These are phyloP conservation scores for Raddia guianensis DNA, from an alignment of 176 grass and related monocot species.

Conservation along the genomic window DNA sequence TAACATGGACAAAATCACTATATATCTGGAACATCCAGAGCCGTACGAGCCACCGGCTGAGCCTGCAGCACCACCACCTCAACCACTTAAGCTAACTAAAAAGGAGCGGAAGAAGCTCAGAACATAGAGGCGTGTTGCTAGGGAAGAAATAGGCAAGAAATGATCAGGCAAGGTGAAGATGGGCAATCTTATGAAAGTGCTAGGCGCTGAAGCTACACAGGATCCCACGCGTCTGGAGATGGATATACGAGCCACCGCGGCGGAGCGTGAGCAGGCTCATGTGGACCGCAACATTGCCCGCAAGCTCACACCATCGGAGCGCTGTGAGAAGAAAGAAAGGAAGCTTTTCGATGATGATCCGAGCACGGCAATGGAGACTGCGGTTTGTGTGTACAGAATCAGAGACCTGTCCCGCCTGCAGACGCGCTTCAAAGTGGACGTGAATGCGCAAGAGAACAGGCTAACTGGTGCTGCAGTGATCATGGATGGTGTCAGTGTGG, in stretches of 20 bases:
- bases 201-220: constrained; percentile 88
- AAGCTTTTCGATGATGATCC: constrained; percentile 85
- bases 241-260: constrained; percentile 85
- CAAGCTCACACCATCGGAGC: constrained; percentile 88
- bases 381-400: constrained; percentile 91
- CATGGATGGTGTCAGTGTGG: constrained; percentile 77
- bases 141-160: constrained; percentile 97
- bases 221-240: constrained; percentile 92
- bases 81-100: constrained; percentile 91
- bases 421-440: constrained; percentile 88
- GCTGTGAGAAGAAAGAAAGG: constrained; percentile 83
- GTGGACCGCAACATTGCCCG: constrained; percentile 85
- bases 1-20: constrained; percentile 85
- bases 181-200: constrained; percentile 99
- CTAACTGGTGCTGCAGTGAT: constrained; percentile 80
- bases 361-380: constrained; percentile 55
- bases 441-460: constrained; percentile 91
- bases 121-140: constrained; percentile 91
- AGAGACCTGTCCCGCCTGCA: constrained; percentile 80
- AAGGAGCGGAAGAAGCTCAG: constrained; percentile 98
- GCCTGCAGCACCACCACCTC: constrained; percentile 77
- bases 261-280: constrained; percentile 95
- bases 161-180: constrained; percentile 99
- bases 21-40: constrained; percentile 87
- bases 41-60: constrained; percentile 93